Evolutionary conservation across 2,329 filamentous ascomycete species (phyloP), one percentile per base, ranked within the genome.

Genomic region (Neurospora crassa): DNA sequence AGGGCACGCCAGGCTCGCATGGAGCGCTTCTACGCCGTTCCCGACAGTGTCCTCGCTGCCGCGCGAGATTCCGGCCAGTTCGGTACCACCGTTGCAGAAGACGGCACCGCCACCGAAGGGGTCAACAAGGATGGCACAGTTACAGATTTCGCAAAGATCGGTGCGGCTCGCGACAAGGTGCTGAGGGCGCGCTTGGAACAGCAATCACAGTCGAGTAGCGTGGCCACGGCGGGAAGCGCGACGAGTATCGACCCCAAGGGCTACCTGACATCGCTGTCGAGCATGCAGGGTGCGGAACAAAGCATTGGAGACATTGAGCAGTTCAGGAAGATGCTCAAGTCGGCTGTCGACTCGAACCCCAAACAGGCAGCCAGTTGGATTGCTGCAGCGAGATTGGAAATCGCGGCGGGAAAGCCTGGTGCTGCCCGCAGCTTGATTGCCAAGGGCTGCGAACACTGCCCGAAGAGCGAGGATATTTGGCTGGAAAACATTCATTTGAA

Each of bases 91-190:
- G 90, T 99, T n/a, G 87, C 90, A 67, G 93, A 96, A 45, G 94
- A 97, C 73, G 91, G 89, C 1, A 80, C 83, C 1, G 83, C 81
- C 24, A 77, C 79, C 2, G 82, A 85, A 68, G 82, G 80, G 40
- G 53, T 63, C 53, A 87, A 90, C 70, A 73, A 74, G 71, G 94
- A 97, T 77, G 94, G 95, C 2, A 97, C 94, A 1, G 96, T 97
- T 88, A 99, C 95, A 12, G 97, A 99, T 79, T 99, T 99, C 79
- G 95, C 95, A 67, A 92, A 97, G 80, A 98, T 99, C 74, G 96
- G 96, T 81, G 94, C 94, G 67, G 96, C 96, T 24, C 90, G 96
- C 83, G 93, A 97, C 83, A 97, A 97, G 81, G 96, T 97, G 53
- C 87, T 99, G 70, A 92, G 97, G 79, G 95, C 96, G n/a, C 90